Conservation (phyloP, 495 filamentous ascomycete genomes). For the Parmelia sp. region DNA sequence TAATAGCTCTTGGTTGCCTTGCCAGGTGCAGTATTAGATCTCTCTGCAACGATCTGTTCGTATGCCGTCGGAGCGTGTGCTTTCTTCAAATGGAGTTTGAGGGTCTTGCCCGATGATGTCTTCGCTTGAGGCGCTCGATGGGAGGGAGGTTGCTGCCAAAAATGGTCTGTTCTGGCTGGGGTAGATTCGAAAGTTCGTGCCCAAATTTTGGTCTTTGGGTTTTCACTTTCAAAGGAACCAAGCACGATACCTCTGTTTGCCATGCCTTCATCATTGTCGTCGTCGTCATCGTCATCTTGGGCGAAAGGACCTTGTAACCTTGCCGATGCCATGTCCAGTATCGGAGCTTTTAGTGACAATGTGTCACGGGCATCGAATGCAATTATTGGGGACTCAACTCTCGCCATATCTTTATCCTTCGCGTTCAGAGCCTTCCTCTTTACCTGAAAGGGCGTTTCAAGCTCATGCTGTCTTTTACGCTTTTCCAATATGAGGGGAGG, state of each 20-base stretch:
- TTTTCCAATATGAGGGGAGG: slow-evolving; percentile 31
- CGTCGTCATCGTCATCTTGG: slow-evolving; percentile 35
- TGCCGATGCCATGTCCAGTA: slow-evolving; percentile 20
- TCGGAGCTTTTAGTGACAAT: background rate
- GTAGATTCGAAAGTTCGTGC: background rate
- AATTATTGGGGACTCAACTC: background rate
- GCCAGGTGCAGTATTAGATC: slow-evolving; percentile 61
- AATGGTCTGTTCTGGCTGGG: background rate
- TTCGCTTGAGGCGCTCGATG: slow-evolving; percentile 37
- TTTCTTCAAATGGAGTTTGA: slow-evolving; percentile 50
- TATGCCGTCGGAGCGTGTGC: slow-evolving; percentile 49
- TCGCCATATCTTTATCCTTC: background rate
- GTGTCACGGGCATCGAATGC: background rate
- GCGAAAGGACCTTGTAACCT: slow-evolving; percentile 45
- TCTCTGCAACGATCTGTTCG: slow-evolving; percentile 60
- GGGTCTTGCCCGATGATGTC: slow-evolving; percentile 59
- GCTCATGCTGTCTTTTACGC: slow-evolving; percentile 42
- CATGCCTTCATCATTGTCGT: background rate
- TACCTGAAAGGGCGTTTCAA: slow-evolving; percentile 31
- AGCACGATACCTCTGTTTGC: background rate
- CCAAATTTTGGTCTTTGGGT: background rate
- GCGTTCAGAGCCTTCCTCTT: slow-evolving; percentile 20
- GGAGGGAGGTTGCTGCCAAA: slow-evolving; percentile 30
- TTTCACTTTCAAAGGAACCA: background rate
- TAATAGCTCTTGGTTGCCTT: slow-evolving; percentile 79